Conservation (phyloP, 306 rosid species). For the Cajanus cajan region DNA sequence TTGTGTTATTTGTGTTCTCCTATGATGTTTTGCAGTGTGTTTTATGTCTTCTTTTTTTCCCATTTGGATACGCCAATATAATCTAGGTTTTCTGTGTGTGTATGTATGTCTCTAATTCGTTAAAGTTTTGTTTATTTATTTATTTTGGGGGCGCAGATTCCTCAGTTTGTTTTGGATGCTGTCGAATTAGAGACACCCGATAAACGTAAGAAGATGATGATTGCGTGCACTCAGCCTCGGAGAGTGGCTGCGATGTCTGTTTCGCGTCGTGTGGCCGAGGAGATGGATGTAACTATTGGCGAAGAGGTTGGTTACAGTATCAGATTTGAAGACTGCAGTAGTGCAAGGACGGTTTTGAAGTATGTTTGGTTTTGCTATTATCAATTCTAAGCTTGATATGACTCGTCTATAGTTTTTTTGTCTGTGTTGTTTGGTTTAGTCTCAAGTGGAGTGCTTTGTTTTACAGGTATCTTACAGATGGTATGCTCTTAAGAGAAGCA, state of each 20-base stretch:
- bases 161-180: constrained; percentile 89
- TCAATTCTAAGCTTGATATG: not conserved
- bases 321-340: constrained; percentile 93
- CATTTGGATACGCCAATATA: not conserved
- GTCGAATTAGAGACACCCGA: constrained; percentile 67
- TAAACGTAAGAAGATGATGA: constrained; percentile 80
- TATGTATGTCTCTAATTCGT: not conserved
- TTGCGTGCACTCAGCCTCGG: constrained; percentile 93
- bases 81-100: not conserved
- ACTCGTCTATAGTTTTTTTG: not conserved
- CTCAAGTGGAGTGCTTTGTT: constrained; percentile 8
- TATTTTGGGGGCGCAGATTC: constrained; percentile 53
- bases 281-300: constrained; percentile 93
- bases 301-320: constrained; percentile 97
- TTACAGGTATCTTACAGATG: constrained; percentile 83
- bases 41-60: not conserved
- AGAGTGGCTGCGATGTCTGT: constrained; percentile 98
- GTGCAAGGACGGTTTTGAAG: constrained; percentile 85
- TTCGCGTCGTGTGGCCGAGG: constrained; percentile 96
- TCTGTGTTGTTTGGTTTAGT: not conserved
- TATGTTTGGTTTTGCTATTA: constrained; percentile 34
- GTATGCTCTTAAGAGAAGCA: constrained; percentile 95
- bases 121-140: not conserved
- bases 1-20: not conserved
- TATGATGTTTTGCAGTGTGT: not conserved